Base-by-base conservation (phyloP, 768 basidiomycete species). In the Leccinum variicolor region DNA sequence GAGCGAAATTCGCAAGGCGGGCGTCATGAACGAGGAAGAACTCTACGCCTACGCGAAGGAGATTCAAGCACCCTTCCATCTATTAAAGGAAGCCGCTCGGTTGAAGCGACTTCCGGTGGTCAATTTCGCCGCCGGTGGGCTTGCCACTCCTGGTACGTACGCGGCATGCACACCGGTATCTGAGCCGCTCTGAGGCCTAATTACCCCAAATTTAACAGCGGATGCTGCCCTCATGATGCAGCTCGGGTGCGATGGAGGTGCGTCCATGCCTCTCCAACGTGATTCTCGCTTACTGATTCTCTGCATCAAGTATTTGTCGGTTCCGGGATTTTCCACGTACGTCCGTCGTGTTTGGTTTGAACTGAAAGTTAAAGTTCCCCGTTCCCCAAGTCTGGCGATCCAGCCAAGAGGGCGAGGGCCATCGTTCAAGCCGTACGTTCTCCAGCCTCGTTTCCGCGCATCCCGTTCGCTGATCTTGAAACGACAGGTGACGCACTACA, bases 201-300 rank as follows among this genome's bases (percentile, higher is more conserved):
- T n/a, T 15, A 17, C 15, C 31, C 34, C 34, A 36, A 36, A 36
- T 2, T 39, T 28, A 23, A 62, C 59, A 85, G 94, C 92, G 63
- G 96, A 99, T 73, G 96, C 96, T 15, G 97, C 97, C 4, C 74
- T 98, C 61, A 97, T 98, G 96, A 98, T 98, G 95, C 94, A 96
- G 69, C 83, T 98, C 34, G 94, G 96, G 34, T 94, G 93, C 73
- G 96, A 96, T 69, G 94, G 95, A 79, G 90, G 94, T 94, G 67
- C 61, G 86, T 73, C 15, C 50, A 45, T 47, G 19, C 17, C 56
- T 55, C 50, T 17, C 21, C 26, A 4, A 23, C 50, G 15, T 13
- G 39, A 6, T 48, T 45, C 54, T 3, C 29, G 11, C 31, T 8
- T 23, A 4, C 2, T 62, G 25, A 52, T 54, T 58, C 53, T 53